A percentile compares a stretch with the other conserved stretches of the same genome.
phyloP scores from a whole-genome alignment of 805 yeast genomes.

The Monosporozyma aquatica region DNA sequence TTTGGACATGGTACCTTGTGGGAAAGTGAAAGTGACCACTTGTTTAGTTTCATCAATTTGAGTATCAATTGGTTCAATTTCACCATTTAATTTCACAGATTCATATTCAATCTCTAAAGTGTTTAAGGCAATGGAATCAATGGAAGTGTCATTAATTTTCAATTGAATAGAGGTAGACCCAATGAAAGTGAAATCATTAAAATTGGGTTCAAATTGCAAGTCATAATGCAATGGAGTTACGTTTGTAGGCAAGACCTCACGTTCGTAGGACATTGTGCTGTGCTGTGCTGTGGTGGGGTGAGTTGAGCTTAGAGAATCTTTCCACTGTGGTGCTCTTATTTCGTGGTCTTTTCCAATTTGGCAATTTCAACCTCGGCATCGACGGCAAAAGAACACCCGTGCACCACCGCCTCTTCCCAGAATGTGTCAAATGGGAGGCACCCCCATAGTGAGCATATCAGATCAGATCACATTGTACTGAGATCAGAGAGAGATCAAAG shows the following conservation, averaged over 20 bases:
- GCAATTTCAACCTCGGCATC: no score
- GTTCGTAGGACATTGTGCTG: conserved; percentile 7
- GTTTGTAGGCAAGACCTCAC: conserved; percentile 46
- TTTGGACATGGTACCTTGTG: conserved; percentile 28
- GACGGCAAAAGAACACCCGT: neutral
- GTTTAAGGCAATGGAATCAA: conserved; percentile 47
- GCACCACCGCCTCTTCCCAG: neutral
- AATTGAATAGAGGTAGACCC: conserved; percentile 49
- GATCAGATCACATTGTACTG: no score
- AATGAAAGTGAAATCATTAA: conserved; percentile 47
- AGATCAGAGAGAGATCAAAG: no score
- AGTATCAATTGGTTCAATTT: conserved; percentile 35
- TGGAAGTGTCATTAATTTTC: conserved; percentile 37
- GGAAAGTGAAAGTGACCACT: conserved; percentile 52
- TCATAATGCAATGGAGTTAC: conserved; percentile 70
- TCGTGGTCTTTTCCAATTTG: neutral
- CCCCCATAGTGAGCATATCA: no score
- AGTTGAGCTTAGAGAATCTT: no score
- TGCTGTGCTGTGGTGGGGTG: neutral
- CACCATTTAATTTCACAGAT: conserved; percentile 35
- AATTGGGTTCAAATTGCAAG: conserved; percentile 52
- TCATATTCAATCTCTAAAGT: conserved; percentile 56
- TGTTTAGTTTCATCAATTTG: conserved; percentile 44
- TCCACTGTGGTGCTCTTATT: no score
- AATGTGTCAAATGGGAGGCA: neutral